phyloP scores from a whole-genome alignment of 805 yeast genomes.

The Candida nanaspora region DNA sequence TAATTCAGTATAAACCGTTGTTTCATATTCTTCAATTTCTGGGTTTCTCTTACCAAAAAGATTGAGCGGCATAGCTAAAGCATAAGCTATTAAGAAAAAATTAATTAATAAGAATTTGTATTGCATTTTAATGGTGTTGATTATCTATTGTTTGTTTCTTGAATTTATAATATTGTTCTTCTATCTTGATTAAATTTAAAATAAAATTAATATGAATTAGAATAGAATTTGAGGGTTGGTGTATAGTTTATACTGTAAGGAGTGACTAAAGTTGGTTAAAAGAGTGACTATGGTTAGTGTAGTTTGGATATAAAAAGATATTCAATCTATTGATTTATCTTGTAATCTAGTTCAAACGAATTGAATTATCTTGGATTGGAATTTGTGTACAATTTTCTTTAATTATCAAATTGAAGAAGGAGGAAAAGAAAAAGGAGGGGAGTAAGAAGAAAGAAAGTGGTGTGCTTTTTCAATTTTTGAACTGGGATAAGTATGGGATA shows the following conservation, averaged over 20 bases:
- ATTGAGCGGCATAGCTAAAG: conserved; percentile 1
- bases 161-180: no score
- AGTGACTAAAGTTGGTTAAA: conserved; percentile 8
- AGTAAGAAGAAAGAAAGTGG: neutral
- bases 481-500: no score
- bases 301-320: neutral
- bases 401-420: neutral
- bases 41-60: neutral
- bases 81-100: neutral
- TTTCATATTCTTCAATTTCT: neutral
- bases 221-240: no score
- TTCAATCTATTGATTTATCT: no score
- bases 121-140: neutral
- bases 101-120: conserved; percentile 1
- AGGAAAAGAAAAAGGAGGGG: neutral
- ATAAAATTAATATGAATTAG: no score
- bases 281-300: conserved; percentile 1
- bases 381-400: no score
- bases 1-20: neutral
- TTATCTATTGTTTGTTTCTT: neutral
- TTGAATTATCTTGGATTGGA: no score
- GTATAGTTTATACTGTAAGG: conserved; percentile 2
- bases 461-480: no score
- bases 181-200: neutral
- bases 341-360: no score